Percentiles rank a stretch among this genome's conserved stretches.
These are phyloP conservation scores for Tritrichomonas foetus DNA, from an alignment of 208 protist species.

Conservation along the genomic window DNA sequence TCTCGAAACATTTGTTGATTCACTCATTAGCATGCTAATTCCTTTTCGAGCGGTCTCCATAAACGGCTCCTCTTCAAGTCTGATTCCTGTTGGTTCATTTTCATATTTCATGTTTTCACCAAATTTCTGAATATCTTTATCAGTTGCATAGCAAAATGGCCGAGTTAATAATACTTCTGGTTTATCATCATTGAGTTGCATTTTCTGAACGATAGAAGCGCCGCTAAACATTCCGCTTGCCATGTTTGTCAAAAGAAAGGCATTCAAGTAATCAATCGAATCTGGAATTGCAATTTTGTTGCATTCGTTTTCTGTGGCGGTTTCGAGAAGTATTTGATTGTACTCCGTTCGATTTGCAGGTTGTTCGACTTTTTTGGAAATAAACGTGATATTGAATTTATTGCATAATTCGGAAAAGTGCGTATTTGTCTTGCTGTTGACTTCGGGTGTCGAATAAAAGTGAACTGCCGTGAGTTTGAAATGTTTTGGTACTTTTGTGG, in stretches of 20 bases:
- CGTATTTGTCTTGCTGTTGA: not conserved
- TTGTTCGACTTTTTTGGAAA: not conserved
- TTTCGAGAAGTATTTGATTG: not conserved
- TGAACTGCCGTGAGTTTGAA: not conserved
- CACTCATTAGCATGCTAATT: not conserved
- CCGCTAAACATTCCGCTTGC: not conserved
- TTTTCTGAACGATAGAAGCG: not conserved
- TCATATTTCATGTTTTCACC: too few relatives aligned
- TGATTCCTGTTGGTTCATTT: not conserved
- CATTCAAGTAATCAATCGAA: not conserved
- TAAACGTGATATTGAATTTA: not conserved
- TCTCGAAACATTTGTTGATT: not conserved
- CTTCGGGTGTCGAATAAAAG: not conserved
- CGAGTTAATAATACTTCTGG: not conserved
- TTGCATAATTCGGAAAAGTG: not conserved
- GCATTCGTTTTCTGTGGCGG: not conserved
- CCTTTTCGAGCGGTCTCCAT: not conserved
- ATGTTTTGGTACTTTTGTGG: not conserved
- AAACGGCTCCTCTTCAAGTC: not conserved
- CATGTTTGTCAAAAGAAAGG: not conserved
- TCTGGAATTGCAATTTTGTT: constrained; percentile 35
- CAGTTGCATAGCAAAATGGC: constrained; percentile 18
- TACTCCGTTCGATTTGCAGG: too few relatives aligned
- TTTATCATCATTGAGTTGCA: not conserved
- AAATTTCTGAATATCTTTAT: not conserved